phyloP scores from a whole-genome alignment of 495 filamentous ascomycete genomes.

The Trichoderma asperelloides region DNA sequence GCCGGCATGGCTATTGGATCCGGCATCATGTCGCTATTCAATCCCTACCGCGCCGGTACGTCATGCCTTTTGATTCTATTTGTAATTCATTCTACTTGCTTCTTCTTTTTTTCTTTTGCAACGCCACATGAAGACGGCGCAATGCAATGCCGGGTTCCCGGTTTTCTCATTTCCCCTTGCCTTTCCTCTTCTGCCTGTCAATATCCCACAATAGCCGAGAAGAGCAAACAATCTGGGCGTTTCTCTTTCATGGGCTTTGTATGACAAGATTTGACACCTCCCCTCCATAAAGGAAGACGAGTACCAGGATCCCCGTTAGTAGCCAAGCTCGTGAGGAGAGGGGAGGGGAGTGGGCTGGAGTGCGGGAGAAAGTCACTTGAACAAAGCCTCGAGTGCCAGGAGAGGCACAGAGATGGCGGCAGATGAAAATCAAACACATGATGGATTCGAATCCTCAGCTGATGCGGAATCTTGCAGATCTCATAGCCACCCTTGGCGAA shows the following conservation, averaged over 20 bases:
- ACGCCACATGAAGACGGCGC: not conserved
- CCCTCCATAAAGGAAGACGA: not conserved
- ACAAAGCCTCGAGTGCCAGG: no score
- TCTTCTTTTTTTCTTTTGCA: not conserved
- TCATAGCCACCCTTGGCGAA: slow-evolving; percentile 90
- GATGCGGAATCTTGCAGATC: slow-evolving; percentile 43
- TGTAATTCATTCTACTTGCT: not conserved
- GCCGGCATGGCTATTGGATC: slow-evolving; percentile 73
- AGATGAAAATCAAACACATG: not conserved
- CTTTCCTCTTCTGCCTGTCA: not conserved
- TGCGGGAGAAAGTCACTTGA: no score
- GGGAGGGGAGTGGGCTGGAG: no score
- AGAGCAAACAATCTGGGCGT: not conserved
- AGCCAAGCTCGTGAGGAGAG: no score
- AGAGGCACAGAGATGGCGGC: not conserved
- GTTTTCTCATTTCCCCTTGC: not conserved
- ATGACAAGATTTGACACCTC: not conserved
- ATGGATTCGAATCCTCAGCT: not conserved
- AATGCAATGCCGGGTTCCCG: not conserved
- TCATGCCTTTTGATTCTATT: not conserved
- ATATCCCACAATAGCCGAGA: not conserved
- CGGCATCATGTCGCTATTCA: slow-evolving; percentile 65
- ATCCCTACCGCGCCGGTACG: slow-evolving; percentile 69
- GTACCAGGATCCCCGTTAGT: no score
- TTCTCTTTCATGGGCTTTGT: not conserved